Evolutionary conservation across 768 basidiomycete genomes (phyloP).

Genomic region (Lenzites betulinus): DNA sequence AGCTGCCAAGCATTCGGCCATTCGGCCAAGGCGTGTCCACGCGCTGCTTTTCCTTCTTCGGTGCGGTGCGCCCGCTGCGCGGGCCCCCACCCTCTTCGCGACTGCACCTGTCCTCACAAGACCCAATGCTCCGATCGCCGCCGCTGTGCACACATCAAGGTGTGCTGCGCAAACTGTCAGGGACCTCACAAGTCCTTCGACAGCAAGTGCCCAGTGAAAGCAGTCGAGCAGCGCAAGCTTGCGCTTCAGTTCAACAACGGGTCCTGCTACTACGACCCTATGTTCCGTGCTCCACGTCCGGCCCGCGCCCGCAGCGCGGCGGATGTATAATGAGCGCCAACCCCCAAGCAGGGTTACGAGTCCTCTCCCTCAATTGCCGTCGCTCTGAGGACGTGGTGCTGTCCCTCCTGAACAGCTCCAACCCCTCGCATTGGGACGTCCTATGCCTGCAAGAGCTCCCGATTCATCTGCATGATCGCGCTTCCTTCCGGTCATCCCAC

Average conservation of each 20-base stretch:
- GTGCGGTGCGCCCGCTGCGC: neutral
- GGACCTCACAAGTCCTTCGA: neutral
- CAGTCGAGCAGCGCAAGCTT: neutral
- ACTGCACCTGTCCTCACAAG: neutral
- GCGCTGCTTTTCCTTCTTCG: neutral
- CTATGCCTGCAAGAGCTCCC: neutral
- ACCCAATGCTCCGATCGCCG: neutral
- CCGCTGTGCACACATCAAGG: neutral
- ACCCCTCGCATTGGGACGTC: neutral
- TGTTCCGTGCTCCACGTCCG: neutral
- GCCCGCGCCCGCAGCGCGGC: neutral
- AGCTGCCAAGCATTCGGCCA: neutral
- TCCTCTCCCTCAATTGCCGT: neutral
- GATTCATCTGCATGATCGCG: neutral
- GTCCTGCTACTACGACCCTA: neutral
- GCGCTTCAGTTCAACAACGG: neutral
- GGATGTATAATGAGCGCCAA: neutral
- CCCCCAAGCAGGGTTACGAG: neutral
- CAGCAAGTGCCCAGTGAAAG: neutral
- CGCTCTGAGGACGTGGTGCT: neutral
- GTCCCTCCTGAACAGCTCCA: neutral
- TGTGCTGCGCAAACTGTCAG: neutral
- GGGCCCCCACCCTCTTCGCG: neutral
- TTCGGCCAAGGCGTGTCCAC: constrained; percentile 1
- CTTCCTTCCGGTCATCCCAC: neutral